A percentile compares a stretch with the other conserved stretches of the same genome.
Evolutionary conservation across 1,139 yeast genomes (phyloP).

Genomic region (Geotrichum europaeum): DNA sequence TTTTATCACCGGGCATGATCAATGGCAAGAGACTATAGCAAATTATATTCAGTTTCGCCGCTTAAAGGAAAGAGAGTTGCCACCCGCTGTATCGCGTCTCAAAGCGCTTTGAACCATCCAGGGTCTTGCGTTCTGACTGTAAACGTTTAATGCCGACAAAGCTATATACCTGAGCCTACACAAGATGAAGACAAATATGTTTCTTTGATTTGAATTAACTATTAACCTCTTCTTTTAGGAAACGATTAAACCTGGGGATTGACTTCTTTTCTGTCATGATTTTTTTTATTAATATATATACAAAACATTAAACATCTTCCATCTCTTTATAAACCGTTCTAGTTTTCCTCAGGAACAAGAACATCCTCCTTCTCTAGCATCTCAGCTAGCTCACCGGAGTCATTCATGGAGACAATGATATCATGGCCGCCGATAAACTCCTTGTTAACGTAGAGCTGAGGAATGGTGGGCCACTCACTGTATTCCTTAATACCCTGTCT

Average conservation of each 20-base stretch:
- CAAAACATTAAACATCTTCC: background rate
- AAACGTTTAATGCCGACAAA: background rate
- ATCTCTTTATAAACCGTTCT: background rate
- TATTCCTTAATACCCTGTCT: constrained; percentile 92
- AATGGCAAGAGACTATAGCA: constrained; percentile 12
- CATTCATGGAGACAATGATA: constrained; percentile 87
- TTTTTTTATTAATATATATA: background rate
- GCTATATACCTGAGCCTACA: background rate
- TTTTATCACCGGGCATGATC: constrained; percentile 5
- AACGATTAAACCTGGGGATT: background rate
- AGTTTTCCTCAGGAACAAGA: constrained; percentile 62
- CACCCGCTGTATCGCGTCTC: background rate
- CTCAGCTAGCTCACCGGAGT: constrained; percentile 83
- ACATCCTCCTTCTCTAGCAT: constrained; percentile 74
- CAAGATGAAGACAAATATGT: background rate
- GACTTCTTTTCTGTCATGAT: background rate
- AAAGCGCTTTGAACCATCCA: background rate
- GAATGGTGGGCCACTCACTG: constrained; percentile 92
- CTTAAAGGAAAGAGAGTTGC: background rate
- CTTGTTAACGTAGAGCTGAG: constrained; percentile 49
- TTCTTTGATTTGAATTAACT: background rate
- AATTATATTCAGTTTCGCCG: background rate
- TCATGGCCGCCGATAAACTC: constrained; percentile 98
- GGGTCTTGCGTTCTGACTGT: background rate
- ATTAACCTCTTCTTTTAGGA: background rate